Evolutionary conservation across 1,284 basidiomycete species (phyloP).

Genomic region (Rhodotorula sp.): DNA sequence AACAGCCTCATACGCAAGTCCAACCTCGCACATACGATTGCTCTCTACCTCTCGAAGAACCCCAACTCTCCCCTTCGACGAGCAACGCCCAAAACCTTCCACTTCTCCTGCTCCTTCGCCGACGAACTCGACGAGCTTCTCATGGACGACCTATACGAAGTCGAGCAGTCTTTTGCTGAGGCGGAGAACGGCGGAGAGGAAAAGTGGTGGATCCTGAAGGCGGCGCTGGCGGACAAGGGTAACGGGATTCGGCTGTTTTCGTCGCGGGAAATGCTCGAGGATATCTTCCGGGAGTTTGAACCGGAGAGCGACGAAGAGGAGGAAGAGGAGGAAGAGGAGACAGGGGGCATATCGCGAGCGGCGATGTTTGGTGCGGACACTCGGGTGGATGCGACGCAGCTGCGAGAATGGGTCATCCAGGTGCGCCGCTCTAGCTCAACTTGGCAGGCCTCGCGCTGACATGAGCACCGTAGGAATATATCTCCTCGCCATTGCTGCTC

Average conservation of each 20-base stretch:
- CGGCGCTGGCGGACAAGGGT: constrained; percentile 94
- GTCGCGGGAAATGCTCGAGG: constrained; percentile 66
- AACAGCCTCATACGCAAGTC: constrained; percentile 82
- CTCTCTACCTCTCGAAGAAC: constrained; percentile 71
- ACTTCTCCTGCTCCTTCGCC: constrained; percentile 82
- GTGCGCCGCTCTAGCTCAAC: constrained; percentile 50
- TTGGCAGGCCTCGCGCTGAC: background rate
- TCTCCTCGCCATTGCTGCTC: constrained; percentile 70
- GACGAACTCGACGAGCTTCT: constrained; percentile 96
- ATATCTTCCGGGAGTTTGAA: constrained; percentile 85
- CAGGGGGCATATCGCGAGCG: background rate
- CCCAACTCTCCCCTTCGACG: constrained; percentile 57
- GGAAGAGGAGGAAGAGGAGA: constrained; percentile 48
- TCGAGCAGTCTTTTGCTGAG: constrained; percentile 63
- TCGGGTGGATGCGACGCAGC: constrained; percentile 61
- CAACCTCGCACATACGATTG: constrained; percentile 75
- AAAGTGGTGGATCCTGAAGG: constrained; percentile 90
- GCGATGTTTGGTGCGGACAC: constrained; percentile 54
- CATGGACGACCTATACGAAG: constrained; percentile 88
- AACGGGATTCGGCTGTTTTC: constrained; percentile 92
- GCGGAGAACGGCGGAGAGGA: constrained; percentile 46
- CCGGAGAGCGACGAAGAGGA: constrained; percentile 54
- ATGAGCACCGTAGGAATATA: constrained; percentile 65
- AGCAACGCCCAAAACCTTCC: constrained; percentile 75
- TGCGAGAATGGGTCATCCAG: constrained; percentile 96